phyloP scores from a whole-genome alignment of 495 filamentous ascomycete species.

The Penicillium arizonense region DNA sequence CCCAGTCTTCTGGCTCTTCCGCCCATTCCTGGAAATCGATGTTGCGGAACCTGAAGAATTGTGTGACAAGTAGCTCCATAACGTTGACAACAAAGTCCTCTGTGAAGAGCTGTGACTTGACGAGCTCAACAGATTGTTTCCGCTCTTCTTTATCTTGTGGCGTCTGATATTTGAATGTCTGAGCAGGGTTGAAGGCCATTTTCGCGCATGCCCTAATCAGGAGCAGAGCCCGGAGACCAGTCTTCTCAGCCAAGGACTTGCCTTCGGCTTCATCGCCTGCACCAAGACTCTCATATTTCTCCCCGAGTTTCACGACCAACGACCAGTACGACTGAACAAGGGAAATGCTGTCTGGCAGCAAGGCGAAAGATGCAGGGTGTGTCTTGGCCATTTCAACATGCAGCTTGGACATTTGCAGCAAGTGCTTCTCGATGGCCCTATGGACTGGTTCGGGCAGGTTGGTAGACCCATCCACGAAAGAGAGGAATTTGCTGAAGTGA shows the following conservation, averaged over 20 bases:
- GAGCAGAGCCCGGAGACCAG: slow-evolving; percentile 76
- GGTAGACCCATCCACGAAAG: slow-evolving; percentile 27
- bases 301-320: slow-evolving; percentile 70
- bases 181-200: slow-evolving; percentile 75
- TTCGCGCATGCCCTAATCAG: slow-evolving; percentile 79
- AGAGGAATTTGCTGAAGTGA: slow-evolving; percentile 70
- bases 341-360: slow-evolving; percentile 72
- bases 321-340: slow-evolving; percentile 82
- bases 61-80: slow-evolving; percentile 78
- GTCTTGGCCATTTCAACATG: slow-evolving; percentile 77
- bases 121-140: slow-evolving; percentile 55
- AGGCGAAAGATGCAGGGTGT: slow-evolving; percentile 76
- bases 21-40: slow-evolving; percentile 87
- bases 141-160: slow-evolving; percentile 68
- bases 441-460: slow-evolving; percentile 32
- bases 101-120: slow-evolving; percentile 72
- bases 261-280: slow-evolving; percentile 50
- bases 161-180: slow-evolving; percentile 78
- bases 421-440: slow-evolving; percentile 71
- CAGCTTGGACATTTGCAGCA: slow-evolving; percentile 86
- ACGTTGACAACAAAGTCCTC: slow-evolving; percentile 71
- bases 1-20: slow-evolving; percentile 91
- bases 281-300: slow-evolving; percentile 57
- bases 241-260: slow-evolving; percentile 65
- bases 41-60: slow-evolving; percentile 84